These are phyloP conservation scores for Myxozyma mucilagina DNA, from an alignment of 805 yeast species.

Conservation along the genomic window DNA sequence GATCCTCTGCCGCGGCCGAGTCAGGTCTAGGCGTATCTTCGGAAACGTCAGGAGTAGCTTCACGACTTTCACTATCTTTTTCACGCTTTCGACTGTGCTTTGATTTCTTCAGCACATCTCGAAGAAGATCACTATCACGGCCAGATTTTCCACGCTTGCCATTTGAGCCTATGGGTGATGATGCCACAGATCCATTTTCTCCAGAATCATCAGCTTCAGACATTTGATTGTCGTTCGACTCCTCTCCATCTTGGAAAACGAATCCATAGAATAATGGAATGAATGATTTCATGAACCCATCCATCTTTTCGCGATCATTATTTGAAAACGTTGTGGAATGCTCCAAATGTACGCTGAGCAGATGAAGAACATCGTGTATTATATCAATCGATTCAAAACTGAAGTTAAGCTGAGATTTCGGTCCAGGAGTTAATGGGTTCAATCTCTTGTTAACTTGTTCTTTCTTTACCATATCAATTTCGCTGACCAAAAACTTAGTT, in stretches of 20 bases:
- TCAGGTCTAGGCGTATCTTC: slow-evolving; percentile 20
- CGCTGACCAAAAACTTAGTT: slow-evolving; percentile 85
- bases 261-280: slow-evolving; percentile 65
- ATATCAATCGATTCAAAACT: slow-evolving; percentile 65
- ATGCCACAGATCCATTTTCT: slow-evolving; percentile 18
- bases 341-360: slow-evolving; percentile 65
- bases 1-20: slow-evolving; percentile 20
- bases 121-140: slow-evolving; percentile 45
- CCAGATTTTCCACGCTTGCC: slow-evolving; percentile 4
- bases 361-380: slow-evolving; percentile 68
- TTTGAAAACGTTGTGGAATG: slow-evolving; percentile 74
- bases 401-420: slow-evolving; percentile 72
- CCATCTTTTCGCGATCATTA: slow-evolving; percentile 75
- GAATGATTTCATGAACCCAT: slow-evolving; percentile 68
- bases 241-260: slow-evolving; percentile 36
- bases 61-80: slow-evolving; percentile 26
- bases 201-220: slow-evolving; percentile 21
- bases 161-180: not conserved
- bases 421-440: slow-evolving; percentile 82
- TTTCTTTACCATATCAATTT: slow-evolving; percentile 85
- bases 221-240: slow-evolving; percentile 9
- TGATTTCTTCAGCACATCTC: slow-evolving; percentile 51
- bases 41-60: slow-evolving; percentile 30
- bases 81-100: slow-evolving; percentile 25
- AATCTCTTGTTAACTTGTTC: slow-evolving; percentile 86